These are phyloP conservation scores for Metarhizium humberi DNA, from an alignment of 2,329 filamentous ascomycete genomes.

Conservation along the genomic window DNA sequence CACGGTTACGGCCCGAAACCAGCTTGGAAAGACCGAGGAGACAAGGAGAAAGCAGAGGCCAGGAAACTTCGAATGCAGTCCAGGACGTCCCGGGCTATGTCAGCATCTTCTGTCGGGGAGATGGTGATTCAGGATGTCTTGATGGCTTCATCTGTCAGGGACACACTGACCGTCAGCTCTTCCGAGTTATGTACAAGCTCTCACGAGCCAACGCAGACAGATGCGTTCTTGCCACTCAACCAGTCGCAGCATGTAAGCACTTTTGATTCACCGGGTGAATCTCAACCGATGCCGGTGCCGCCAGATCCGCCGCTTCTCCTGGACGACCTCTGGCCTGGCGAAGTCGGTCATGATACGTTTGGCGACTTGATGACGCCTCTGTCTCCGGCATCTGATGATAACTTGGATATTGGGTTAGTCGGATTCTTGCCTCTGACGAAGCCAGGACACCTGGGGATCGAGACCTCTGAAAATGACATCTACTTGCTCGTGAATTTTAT, in stretches of 20 bases:
- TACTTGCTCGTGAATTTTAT: not conserved
- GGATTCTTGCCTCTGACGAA: not conserved
- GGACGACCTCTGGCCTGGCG: not conserved
- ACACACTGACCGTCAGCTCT: not conserved
- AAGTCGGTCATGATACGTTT: not conserved
- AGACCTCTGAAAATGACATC: not conserved
- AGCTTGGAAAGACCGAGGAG: conserved; percentile 4
- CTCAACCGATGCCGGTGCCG: not conserved
- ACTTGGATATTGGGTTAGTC: not conserved
- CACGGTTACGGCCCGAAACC: conserved; percentile 4
- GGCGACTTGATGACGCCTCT: not conserved
- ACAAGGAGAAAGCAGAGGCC: conserved; percentile 3
- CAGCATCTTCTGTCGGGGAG: not conserved
- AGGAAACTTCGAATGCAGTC: not conserved
- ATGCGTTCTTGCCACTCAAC: not conserved
- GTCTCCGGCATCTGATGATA: not conserved
- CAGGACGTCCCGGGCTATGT: not conserved
- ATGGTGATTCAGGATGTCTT: not conserved
- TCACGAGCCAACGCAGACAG: not conserved
- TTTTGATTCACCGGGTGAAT: not conserved
- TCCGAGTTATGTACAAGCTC: not conserved
- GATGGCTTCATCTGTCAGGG: not conserved
- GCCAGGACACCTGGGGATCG: not conserved
- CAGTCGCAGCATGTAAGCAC: not conserved
- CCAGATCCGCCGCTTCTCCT: not conserved